Percentiles rank a stretch among this genome's conserved stretches.
Evolutionary conservation across 2,329 filamentous ascomycete genomes (phyloP).

Genomic region (Penicillium nordicum): DNA sequence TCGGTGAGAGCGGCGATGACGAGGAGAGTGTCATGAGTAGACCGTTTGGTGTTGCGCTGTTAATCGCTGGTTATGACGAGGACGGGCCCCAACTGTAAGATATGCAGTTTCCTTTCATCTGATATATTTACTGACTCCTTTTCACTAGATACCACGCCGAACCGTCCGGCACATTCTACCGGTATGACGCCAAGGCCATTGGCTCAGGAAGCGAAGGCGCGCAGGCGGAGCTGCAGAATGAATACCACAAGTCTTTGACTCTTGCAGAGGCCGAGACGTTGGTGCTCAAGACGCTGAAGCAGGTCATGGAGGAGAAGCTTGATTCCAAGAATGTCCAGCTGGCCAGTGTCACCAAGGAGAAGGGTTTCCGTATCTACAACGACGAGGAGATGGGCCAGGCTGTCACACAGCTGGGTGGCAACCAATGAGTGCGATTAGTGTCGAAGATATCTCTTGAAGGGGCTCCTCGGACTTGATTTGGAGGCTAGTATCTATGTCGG

Average conservation of each 20-base stretch:
- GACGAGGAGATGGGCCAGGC: slow-evolving; percentile 96
- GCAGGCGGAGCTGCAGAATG: slow-evolving; percentile 95
- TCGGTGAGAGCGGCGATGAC: slow-evolving; percentile 94
- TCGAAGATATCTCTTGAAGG: slow-evolving; percentile 11
- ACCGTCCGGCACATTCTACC: slow-evolving; percentile 96
- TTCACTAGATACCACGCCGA: slow-evolving; percentile 79
- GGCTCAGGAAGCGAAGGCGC: slow-evolving; percentile 95
- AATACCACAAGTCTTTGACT: slow-evolving; percentile 97
- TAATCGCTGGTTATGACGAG: slow-evolving; percentile 97
- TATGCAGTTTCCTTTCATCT: background rate
- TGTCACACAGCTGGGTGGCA: slow-evolving; percentile 64
- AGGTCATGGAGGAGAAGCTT: slow-evolving; percentile 99
- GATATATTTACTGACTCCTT: background rate
- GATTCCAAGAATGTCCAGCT: slow-evolving; percentile 98
- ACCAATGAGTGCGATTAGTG: slow-evolving; percentile 34
- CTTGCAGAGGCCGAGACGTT: slow-evolving; percentile 90
- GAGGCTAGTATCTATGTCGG: slow-evolving; percentile 19
- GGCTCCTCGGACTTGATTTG: slow-evolving; percentile 12
- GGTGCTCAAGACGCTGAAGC: slow-evolving; percentile 95
- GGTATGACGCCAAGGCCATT: slow-evolving; percentile 98
- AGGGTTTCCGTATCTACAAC: slow-evolving; percentile 96
- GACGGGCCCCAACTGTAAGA: slow-evolving; percentile 83
- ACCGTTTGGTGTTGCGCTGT: slow-evolving; percentile 90
- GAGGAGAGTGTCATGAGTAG: slow-evolving; percentile 98
- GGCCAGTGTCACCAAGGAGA: slow-evolving; percentile 95